phyloP scores from a whole-genome alignment of 1,284 basidiomycete genomes.

The Coniophora puteana region DNA sequence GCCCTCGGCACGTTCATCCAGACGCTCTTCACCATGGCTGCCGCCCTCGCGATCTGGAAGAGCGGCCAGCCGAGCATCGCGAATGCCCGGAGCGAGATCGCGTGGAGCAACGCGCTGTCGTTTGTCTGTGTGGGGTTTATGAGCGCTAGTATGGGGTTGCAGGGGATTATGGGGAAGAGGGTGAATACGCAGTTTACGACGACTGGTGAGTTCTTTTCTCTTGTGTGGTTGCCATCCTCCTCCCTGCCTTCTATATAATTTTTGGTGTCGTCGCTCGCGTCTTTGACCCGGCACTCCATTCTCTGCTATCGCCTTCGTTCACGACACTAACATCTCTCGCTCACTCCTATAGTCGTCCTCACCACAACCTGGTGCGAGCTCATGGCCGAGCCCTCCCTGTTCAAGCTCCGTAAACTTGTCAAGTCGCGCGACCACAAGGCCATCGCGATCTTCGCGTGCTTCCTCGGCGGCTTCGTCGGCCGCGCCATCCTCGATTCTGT shows the following conservation, averaged over 20 bases:
- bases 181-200: slow-evolving; percentile 75
- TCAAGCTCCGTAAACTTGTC: slow-evolving; percentile 47
- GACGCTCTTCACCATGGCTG: slow-evolving; percentile 69
- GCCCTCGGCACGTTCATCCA: slow-evolving; percentile 68
- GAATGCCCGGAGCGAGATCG: slow-evolving; percentile 50
- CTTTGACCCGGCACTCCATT: slow-evolving; percentile 8
- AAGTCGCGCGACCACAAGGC: slow-evolving; percentile 70
- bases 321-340: not conserved
- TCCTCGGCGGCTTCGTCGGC: slow-evolving; percentile 74
- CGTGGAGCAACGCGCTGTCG: slow-evolving; percentile 65
- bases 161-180: slow-evolving; percentile 83
- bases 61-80: slow-evolving; percentile 56
- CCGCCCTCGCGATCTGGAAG: slow-evolving; percentile 64
- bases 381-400: slow-evolving; percentile 74
- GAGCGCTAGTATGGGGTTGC: slow-evolving; percentile 73
- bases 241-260: not conserved
- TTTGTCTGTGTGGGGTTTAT: slow-evolving; percentile 75
- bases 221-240: not conserved
- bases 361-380: slow-evolving; percentile 88
- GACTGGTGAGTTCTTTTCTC: slow-evolving; percentile 45
- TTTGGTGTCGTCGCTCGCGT: slow-evolving; percentile 26
- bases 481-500: slow-evolving; percentile 62
- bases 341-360: slow-evolving; percentile 45
- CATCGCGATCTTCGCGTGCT: slow-evolving; percentile 64
- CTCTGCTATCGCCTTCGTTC: slow-evolving; percentile 1